Evolutionary conservation across 768 basidiomycete genomes (phyloP), one percentile per base, ranked within the genome.

Genomic region (Tephrocybe sp.): DNA sequence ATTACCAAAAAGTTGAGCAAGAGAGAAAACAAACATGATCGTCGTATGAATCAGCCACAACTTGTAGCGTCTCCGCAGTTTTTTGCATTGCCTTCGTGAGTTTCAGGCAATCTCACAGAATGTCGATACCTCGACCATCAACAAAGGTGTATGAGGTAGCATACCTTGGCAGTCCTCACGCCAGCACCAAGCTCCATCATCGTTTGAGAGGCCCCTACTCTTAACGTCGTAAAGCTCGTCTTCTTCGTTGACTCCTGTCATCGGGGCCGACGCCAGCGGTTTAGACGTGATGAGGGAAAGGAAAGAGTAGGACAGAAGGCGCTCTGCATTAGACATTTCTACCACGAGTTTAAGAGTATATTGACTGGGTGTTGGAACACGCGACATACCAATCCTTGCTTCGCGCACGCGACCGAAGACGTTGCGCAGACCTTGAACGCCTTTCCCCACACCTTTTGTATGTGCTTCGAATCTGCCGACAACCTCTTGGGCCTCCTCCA

Each of bases 101-200:
- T 48, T 78, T 78, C n/a, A 93, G 68, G 63, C 91, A 93, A 32
- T 84, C 90, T 89, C 40, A 44, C 15, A 30, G 10, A 20, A 9
- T 10, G 20, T 36, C 4, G 23, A 11, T 9, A 3, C 8, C 25
- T 14, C 14, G 3, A 42, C 18, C 21, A 21, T 5, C 4, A 28
- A 36, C 12, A 44, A 26, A 43, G 15, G 15, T n/a, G 28, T 11
- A 30, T 14, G 18, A 8, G 17, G 25, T 30, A 12, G 42, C 70
- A 12, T 58, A 88, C 89, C 84, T 63, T 77, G 67, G 63, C 91
- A 93, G 2, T 75, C 76, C 47, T 93, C 89, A 21, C 84, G 76
- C 90, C 91, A 95, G 65, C 90, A 92, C 88, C 92, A 90, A 3
- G 88, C 90, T 1, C 88, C 86, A 21, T 88, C 80, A 8, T 74